phyloP scores from a whole-genome alignment of 805 yeast species.

The Kodamaea kakaduensis region DNA sequence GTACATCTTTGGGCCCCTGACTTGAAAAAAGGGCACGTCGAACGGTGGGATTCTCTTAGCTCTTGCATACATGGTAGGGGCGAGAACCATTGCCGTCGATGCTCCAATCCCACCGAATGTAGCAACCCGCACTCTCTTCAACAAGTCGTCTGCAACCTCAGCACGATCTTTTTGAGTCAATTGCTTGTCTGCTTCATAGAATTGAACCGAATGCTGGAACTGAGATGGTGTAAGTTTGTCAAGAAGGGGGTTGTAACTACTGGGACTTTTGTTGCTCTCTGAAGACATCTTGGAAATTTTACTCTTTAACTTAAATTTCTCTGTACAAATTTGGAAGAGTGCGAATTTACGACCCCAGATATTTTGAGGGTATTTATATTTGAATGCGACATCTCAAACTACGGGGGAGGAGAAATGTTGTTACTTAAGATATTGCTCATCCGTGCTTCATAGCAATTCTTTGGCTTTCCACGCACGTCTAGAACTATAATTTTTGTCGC shows the following conservation, averaged over 20 bases:
- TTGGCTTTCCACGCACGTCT: no score
- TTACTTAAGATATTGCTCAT: no score
- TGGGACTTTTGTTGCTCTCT: neutral
- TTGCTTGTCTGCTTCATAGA: constrained; percentile 39
- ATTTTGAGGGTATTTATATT: no score
- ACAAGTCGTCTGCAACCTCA: constrained; percentile 28
- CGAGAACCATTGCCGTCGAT: constrained; percentile 24
- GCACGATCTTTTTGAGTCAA: constrained; percentile 30
- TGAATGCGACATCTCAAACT: no score
- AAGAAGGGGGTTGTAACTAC: constrained; percentile 22
- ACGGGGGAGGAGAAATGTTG: no score
- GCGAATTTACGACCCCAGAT: no score
- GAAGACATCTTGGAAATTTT: no score
- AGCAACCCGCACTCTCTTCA: constrained; percentile 20
- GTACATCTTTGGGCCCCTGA: constrained; percentile 18
- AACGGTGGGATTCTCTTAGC: constrained; percentile 5
- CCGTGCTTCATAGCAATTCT: no score
- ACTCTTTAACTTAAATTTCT: no score
- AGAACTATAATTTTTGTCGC: no score
- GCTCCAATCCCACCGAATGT: constrained; percentile 25
- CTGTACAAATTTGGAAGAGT: no score
- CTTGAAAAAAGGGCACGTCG: constrained; percentile 3
- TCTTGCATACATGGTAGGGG: constrained; percentile 27
- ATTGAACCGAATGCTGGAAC: constrained; percentile 34
- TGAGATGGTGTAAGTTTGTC: constrained; percentile 30